Evolutionary conservation across 768 basidiomycete species (phyloP).

Genomic region (Panaeolus papilionaceus): DNA sequence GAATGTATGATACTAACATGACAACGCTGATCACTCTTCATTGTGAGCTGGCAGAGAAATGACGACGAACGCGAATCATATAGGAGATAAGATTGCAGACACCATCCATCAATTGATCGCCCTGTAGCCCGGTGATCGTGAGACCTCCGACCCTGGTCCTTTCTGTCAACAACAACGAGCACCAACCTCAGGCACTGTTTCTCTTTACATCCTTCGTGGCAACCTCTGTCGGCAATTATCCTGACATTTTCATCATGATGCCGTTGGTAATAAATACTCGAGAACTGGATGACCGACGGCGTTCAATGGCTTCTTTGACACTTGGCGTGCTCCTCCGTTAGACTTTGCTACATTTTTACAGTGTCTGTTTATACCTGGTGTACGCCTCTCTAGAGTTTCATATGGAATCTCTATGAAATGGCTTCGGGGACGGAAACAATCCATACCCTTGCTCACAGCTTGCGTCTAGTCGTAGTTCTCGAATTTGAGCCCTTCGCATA

Average conservation of each 20-base stretch:
- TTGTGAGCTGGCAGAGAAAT: not conserved
- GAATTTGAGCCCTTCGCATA: not conserved
- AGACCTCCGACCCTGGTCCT: conserved; percentile 5
- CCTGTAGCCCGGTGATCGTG: not conserved
- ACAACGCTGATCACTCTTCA: not conserved
- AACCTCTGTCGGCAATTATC: not conserved
- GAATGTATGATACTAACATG: not conserved
- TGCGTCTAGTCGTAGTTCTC: not conserved
- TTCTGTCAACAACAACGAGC: not conserved
- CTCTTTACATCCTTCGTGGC: not conserved
- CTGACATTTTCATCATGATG: conserved; percentile 6
- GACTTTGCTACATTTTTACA: not conserved
- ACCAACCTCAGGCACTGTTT: not conserved
- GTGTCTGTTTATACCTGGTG: not conserved
- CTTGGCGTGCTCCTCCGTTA: not conserved
- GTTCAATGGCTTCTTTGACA: not conserved
- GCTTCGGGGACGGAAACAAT: not conserved
- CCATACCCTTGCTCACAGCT: not conserved
- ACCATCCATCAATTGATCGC: not conserved
- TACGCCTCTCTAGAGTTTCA: not conserved
- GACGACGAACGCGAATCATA: not conserved
- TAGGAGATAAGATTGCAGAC: conserved; percentile 4
- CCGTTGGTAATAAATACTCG: not conserved
- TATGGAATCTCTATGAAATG: not conserved
- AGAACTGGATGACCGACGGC: conserved; percentile 12